phyloP scores from a whole-genome alignment of 148 eudicot genomes.

The Vaccinium corymbosum region DNA sequence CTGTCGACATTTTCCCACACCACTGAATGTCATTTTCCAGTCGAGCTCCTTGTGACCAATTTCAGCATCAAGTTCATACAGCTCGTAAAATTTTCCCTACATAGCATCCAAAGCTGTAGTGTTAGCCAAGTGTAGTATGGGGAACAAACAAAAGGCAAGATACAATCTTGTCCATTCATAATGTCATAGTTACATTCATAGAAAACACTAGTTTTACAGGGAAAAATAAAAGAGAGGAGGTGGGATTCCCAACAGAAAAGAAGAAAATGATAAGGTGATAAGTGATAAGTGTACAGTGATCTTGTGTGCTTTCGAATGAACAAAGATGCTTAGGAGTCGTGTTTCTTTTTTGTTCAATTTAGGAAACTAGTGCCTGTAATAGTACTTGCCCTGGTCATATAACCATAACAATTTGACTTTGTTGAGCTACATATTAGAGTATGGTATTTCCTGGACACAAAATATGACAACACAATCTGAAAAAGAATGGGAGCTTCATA shows the following conservation, averaged over 20 bases:
- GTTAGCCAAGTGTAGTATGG: background rate
- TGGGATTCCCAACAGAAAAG: background rate
- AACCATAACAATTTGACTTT: background rate
- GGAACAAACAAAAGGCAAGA: background rate
- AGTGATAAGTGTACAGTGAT: background rate
- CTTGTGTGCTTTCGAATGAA: background rate
- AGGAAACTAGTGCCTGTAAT: background rate
- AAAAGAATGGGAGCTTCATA: background rate
- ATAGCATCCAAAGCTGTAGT: constrained; percentile 1
- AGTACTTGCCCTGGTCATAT: background rate
- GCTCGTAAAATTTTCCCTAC: constrained; percentile 94
- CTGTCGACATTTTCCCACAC: constrained; percentile 98
- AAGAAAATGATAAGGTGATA: background rate
- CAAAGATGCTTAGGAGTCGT: background rate
- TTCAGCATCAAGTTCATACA: constrained; percentile 98
- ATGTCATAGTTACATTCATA: background rate
- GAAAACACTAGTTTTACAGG: background rate
- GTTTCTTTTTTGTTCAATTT: background rate
- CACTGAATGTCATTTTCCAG: constrained; percentile 92
- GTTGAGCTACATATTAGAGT: background rate
- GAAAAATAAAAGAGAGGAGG: background rate
- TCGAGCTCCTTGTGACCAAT: constrained; percentile 98
- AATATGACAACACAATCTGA: background rate
- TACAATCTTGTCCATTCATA: background rate
- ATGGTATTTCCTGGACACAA: background rate